Conservation (phyloP, 192 early-diverging fungal genomes). For the Coemansia asiatica region DNA sequence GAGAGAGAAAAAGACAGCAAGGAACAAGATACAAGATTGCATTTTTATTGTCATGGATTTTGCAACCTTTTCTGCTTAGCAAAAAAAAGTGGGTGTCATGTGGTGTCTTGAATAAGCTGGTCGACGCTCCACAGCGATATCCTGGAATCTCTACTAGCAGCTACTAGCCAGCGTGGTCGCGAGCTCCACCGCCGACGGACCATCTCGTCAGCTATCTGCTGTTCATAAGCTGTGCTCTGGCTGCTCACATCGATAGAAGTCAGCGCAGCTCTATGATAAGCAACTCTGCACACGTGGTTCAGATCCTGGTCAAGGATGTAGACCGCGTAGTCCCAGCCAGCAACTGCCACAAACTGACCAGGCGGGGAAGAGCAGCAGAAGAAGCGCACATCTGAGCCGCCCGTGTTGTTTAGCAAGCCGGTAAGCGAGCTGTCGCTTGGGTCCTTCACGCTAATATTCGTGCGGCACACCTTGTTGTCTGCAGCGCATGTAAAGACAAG, state of each 20-base stretch:
- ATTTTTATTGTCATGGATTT: too few relatives aligned
- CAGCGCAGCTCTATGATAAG: constrained; percentile 42
- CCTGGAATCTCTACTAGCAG: constrained; percentile 41
- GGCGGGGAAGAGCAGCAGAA: constrained; percentile 13
- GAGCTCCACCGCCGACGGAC: constrained; percentile 40
- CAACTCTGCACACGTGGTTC: constrained; percentile 7
- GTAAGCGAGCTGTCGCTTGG: background rate
- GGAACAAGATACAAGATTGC: too few relatives aligned
- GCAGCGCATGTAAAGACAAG: constrained; percentile 44
- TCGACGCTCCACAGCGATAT: constrained; percentile 44
- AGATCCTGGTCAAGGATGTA: constrained; percentile 23
- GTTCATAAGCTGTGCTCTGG: constrained; percentile 12
- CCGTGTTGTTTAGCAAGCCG: constrained; percentile 15
- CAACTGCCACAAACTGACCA: constrained; percentile 16
- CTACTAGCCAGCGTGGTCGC: constrained; percentile 44
- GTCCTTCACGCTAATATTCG: background rate
- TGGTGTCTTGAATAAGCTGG: background rate
- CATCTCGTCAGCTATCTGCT: constrained; percentile 18
- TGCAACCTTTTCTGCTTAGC: too few relatives aligned
- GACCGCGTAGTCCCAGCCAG: constrained; percentile 47
- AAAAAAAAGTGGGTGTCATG: background rate
- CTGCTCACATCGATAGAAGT: constrained; percentile 39
- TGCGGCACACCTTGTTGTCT: constrained; percentile 39
- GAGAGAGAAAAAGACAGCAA: background rate
- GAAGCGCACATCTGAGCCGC: constrained; percentile 29